Evolutionary conservation across 345 rosid species (phyloP).

Genomic region (Alliaria petiolata): DNA sequence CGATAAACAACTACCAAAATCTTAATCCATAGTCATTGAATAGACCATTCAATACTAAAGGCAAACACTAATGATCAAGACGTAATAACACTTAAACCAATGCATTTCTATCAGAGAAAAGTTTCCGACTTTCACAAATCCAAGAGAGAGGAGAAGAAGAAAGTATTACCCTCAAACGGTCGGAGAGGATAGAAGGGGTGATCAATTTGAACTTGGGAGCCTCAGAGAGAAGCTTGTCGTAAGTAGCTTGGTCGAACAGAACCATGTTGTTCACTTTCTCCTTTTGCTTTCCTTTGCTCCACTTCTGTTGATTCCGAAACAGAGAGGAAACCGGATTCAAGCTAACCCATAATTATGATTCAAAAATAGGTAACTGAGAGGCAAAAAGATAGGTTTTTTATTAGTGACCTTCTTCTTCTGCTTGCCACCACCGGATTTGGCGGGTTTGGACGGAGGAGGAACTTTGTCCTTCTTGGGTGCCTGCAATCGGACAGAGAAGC

Average conservation of each 20-base stretch:
- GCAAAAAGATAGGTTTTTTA: neutral
- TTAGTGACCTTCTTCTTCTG: constrained; percentile 47
- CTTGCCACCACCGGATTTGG: constrained; percentile 54
- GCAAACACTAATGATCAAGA: no score
- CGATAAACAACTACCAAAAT: no score
- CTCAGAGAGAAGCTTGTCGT: constrained; percentile 44
- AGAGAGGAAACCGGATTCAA: neutral
- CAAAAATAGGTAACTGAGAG: neutral
- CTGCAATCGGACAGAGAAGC: constrained; percentile 15
- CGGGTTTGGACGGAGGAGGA: constrained; percentile 53
- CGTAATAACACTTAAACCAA: neutral
- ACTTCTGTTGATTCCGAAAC: constrained; percentile 28
- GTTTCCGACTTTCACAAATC: no score
- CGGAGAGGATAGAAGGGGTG: constrained; percentile 44
- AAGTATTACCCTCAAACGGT: constrained; percentile 21
- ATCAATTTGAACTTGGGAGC: constrained; percentile 45
- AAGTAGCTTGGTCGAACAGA: constrained; percentile 46
- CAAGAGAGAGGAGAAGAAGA: no score
- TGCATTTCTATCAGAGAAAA: neutral
- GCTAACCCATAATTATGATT: no score
- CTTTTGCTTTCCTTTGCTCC: constrained; percentile 58
- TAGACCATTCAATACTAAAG: neutral
- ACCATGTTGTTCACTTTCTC: constrained; percentile 62
- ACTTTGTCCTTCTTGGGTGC: constrained; percentile 57
- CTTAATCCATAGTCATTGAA: no score